phyloP scores from a whole-genome alignment of 2,329 filamentous ascomycete genomes.

The Chaetoscypha palmicola region DNA sequence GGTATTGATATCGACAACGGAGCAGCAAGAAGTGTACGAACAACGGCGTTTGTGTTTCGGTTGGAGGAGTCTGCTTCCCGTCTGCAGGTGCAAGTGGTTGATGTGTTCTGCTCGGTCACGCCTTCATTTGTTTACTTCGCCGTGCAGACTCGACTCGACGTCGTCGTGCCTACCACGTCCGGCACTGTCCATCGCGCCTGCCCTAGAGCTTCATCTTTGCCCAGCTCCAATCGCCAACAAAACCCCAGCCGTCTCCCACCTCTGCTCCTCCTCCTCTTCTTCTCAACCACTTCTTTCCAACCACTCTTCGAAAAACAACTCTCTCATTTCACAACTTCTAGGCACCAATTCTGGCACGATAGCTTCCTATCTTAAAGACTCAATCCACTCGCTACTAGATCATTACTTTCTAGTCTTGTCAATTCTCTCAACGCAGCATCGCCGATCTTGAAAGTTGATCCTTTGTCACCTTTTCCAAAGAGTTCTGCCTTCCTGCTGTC shows the following conservation, averaged over 20 bases:
- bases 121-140: not conserved
- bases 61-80: no score
- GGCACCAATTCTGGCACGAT: conserved; percentile 30
- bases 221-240: not conserved
- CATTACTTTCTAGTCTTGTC: not conserved
- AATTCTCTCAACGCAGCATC: not conserved
- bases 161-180: not conserved
- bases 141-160: not conserved
- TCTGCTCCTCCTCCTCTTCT: conserved; percentile 1
- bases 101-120: no score
- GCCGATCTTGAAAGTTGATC: not conserved
- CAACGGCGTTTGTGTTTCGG: no score
- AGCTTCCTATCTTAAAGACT: conserved; percentile 33
- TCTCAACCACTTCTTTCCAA: conserved; percentile 9
- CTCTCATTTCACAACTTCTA: conserved; percentile 28
- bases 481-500: conserved; percentile 7
- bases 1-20: conserved; percentile 8
- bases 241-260: not conserved
- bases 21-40: no score
- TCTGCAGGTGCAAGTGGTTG: no score
- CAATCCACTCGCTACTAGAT: conserved; percentile 27
- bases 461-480: conserved; percentile 12
- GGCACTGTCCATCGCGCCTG: not conserved
- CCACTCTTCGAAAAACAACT: conserved; percentile 8
- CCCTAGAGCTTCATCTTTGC: not conserved